A percentile compares a stretch with the other conserved stretches of the same genome.
phyloP scores from a whole-genome alignment of 2,329 filamentous ascomycete genomes.

The Pseudogymnoascus sp. region DNA sequence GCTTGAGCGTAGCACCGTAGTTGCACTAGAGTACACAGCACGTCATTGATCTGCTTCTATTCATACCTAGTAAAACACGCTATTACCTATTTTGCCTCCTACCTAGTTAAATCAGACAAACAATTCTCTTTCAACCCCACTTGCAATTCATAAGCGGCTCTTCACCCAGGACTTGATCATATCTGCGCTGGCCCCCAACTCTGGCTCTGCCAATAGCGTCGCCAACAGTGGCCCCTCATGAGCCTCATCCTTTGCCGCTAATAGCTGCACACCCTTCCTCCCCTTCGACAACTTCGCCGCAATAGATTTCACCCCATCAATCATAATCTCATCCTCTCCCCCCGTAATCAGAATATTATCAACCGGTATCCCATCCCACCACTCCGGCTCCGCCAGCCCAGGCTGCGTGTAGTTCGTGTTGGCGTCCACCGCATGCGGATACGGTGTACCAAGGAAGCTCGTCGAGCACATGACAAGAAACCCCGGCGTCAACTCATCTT shows the following conservation, averaged over 20 bases:
- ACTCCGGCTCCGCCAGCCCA: slow-evolving; percentile 37
- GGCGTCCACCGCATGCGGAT: slow-evolving; percentile 19
- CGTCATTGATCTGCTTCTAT: neutral
- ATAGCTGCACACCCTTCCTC: slow-evolving; percentile 12
- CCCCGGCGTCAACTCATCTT: slow-evolving; percentile 39
- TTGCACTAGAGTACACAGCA: too few species aligned
- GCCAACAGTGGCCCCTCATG: slow-evolving; percentile 22
- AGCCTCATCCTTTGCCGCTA: slow-evolving; percentile 19
- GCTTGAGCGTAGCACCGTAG: slow-evolving; percentile 16
- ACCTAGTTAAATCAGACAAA: neutral
- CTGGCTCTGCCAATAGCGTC: slow-evolving; percentile 17
- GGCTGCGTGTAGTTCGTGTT: slow-evolving; percentile 47
- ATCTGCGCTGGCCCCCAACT: slow-evolving; percentile 18
- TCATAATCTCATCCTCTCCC: slow-evolving; percentile 46
- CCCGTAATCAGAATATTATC: slow-evolving; percentile 42
- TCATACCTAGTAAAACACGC: slow-evolving; percentile 3
- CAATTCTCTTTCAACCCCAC: neutral
- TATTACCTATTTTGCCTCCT: neutral
- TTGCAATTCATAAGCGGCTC: slow-evolving; percentile 15
- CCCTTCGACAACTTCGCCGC: slow-evolving; percentile 10
- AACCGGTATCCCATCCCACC: slow-evolving; percentile 44
- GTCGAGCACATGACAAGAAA: slow-evolving; percentile 37
- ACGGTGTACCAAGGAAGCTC: slow-evolving; percentile 35
- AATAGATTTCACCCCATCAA: slow-evolving; percentile 42
- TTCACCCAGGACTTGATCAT: slow-evolving; percentile 20